Evolutionary conservation across 805 yeast genomes (phyloP), one percentile per base, ranked within the genome.

Genomic region (Saccharomycopsis sp.): DNA sequence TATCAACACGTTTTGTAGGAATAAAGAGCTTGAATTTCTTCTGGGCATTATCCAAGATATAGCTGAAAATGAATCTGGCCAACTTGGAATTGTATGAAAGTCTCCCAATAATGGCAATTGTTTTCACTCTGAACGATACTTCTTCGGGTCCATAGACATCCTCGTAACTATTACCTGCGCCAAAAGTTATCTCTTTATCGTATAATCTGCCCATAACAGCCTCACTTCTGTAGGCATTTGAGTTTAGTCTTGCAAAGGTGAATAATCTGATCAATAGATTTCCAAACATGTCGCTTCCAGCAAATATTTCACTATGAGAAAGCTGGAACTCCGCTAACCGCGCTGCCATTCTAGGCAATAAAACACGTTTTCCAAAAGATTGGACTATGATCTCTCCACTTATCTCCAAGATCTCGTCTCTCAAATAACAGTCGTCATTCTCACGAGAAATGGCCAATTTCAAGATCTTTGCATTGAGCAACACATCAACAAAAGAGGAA

Each of bases 341-440:
- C 25, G 68, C 69, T 8, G 87, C 75, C 9, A 91, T 67, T 0
- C 76, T 64, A 0, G 96, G 92, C 23, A 89, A 70, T 5, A 91
- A 71, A 1, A 87, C 77, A 63, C 96, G 81, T 69, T 96, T 79
- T 0, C 88, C 84, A 56, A 67, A 75, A 0, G 89, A 72, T 52
- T 79, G 76, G 1, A 66, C 63, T 29, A 85, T 72, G 1, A 85
- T 74, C 0, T 80, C 76, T 14, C 63, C 53, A 1, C 81, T 75
- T 56, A 82, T 74, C 19, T 57, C 62, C 25, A 42, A 54, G 19
- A 60, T 50, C 9, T 50, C 34, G 17, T 50, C 17, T 20, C 25
- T 20, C 38, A 29, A 29, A 29, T 29, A 12, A 12, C 38, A 7
- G 38, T 29, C 38, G 24, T 22, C 38, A 15, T 52, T 29, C n/a